Base-by-base conservation (phyloP, 164 flowering plant species). In the Taxillus chinensis region DNA sequence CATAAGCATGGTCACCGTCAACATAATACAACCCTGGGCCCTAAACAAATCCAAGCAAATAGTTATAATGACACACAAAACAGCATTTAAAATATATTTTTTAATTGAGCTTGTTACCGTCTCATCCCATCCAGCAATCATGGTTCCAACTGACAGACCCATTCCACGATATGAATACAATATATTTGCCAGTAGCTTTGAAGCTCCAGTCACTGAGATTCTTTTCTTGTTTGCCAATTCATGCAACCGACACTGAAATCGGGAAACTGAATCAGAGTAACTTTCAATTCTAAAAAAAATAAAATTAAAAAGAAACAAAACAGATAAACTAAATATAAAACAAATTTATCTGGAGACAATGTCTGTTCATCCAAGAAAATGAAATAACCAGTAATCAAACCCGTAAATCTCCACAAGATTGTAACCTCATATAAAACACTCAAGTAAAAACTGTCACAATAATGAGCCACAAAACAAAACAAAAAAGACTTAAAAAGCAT, bases 81-180 rank as follows among this genome's bases (percentile, higher is more conserved):
- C 12, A 13, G 6, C 50, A 46, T 46, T 5, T 10, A 46, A 7
- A 46, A 10, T 10, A 10, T 46, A 10, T 7, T 46, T 10, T n/a
- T n/a, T n/a, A n/a, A n/a, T n/a, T n/a, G n/a, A n/a, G n/a, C n/a
- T n/a, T n/a, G n/a, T n/a, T n/a, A n/a, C n/a, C n/a, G n/a, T 87
- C 64, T 90, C 98, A 80, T 93, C 98, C 98, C 98, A 93, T 64
- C 98, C 98, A 67, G 97, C 98, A 71, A 93, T 88, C 98, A 90
- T 90, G 62, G 98, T 93, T 41, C 98, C 97, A 55, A 93, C 92
- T 40, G 97, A 90, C 17, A 90, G 79, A 60, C 96, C 98, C 98
- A 93, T 90, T 70, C 97, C 96, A 62, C n/a, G 89, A 56, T 93
- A 93, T 0, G 89, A 86, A 68, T 86, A 93, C 3, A 90, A 78